A percentile compares a stretch with the other conserved stretches of the same genome.
Evolutionary conservation across 306 rosid species (phyloP).

Genomic region (Arachis stenosperma): DNA sequence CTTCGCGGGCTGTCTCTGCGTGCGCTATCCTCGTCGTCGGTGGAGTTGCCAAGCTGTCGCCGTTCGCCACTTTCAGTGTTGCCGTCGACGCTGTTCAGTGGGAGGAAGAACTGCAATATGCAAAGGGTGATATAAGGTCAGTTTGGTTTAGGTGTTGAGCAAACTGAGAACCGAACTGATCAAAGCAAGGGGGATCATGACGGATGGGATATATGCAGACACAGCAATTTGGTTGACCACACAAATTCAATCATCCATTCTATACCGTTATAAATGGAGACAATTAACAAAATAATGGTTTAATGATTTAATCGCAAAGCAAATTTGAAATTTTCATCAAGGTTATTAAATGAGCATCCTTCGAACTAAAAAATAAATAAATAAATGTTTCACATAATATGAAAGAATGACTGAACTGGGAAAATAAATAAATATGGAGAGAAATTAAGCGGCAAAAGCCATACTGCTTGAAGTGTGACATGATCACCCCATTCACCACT

Average conservation of each 20-base stretch:
- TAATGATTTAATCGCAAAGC: slow-evolving; percentile 31
- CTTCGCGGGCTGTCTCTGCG: no score
- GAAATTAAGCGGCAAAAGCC: background rate
- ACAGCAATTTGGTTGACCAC: slow-evolving; percentile 9
- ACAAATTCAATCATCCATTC: slow-evolving; percentile 32
- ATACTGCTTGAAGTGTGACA: slow-evolving; percentile 87
- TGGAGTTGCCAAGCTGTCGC: no score
- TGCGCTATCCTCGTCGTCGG: no score
- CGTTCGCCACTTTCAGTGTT: no score
- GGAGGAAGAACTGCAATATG: background rate
- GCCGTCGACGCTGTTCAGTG: no score
- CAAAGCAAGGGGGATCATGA: background rate
- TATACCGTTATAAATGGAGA: slow-evolving; percentile 1
- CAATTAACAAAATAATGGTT: slow-evolving; percentile 14
- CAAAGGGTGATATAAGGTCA: no score
- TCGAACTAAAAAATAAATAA: slow-evolving; percentile 12
- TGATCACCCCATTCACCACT: slow-evolving; percentile 93
- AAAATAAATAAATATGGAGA: slow-evolving; percentile 1
- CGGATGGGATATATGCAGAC: background rate
- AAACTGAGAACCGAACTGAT: no score
- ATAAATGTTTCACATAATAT: background rate
- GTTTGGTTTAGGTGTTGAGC: no score
- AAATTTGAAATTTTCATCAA: slow-evolving; percentile 6
- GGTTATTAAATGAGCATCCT: background rate
- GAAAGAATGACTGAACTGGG: background rate